Evolutionary conservation across 2,329 filamentous ascomycete genomes (phyloP).

Genomic region (Talaromyces funiculosus): DNA sequence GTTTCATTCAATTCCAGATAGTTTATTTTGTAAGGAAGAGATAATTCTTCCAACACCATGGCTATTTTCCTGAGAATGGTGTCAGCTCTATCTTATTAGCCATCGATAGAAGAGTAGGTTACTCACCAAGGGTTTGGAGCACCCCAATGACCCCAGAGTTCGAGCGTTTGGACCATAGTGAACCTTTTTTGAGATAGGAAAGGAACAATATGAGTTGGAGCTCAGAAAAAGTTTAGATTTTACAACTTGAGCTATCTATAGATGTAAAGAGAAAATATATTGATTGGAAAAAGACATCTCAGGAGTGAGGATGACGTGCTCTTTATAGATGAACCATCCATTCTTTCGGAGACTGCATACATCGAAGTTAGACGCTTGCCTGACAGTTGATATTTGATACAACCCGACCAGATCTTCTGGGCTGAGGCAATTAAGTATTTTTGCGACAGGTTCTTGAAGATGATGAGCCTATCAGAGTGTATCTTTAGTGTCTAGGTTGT

Average conservation of each 20-base stretch:
- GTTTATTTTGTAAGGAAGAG: slow-evolving; percentile 20
- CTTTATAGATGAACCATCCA: background rate
- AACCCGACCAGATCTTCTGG: background rate
- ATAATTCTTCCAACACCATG: slow-evolving; percentile 23
- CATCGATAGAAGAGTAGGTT: background rate
- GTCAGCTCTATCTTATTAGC: background rate
- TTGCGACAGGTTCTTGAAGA: background rate
- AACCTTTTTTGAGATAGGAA: background rate
- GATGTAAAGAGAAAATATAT: background rate
- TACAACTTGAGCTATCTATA: background rate
- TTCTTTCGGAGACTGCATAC: background rate
- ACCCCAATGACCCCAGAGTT: slow-evolving; percentile 17
- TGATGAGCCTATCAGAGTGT: background rate
- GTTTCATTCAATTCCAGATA: slow-evolving; percentile 18
- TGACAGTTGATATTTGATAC: background rate
- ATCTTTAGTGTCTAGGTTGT: background rate
- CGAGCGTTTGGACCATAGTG: slow-evolving; percentile 4
- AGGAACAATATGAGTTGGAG: background rate
- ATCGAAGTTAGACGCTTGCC: background rate
- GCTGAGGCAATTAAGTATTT: background rate
- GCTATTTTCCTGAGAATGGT: slow-evolving; percentile 17
- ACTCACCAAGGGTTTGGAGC: slow-evolving; percentile 25
- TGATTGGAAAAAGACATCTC: background rate
- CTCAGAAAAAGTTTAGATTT: background rate
- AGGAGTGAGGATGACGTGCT: background rate